These are phyloP conservation scores for Hymenoscyphus salicellus DNA, from an alignment of 2,329 filamentous ascomycete species.

Conservation along the genomic window DNA sequence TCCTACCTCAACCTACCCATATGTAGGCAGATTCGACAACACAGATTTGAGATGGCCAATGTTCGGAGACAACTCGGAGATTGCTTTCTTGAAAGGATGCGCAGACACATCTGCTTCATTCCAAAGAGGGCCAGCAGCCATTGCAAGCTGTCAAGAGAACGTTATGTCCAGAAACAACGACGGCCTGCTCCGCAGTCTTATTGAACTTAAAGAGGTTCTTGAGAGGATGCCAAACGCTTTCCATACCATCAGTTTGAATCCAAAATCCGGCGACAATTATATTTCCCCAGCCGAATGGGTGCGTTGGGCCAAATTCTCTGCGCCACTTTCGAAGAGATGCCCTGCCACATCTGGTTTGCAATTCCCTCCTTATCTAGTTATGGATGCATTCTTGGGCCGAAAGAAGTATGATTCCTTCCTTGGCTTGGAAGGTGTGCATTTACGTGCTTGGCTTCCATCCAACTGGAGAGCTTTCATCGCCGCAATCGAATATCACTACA, in stretches of 20 bases:
- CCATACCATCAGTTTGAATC: constrained; percentile 53
- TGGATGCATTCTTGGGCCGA: constrained; percentile 54
- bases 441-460: constrained; percentile 52
- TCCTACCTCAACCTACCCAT: constrained; percentile 47
- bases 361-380: constrained; percentile 52
- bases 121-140: constrained; percentile 50
- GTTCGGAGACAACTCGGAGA: constrained; percentile 51
- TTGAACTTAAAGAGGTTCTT: constrained; percentile 51
- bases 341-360: constrained; percentile 51
- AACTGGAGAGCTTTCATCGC: constrained; percentile 55
- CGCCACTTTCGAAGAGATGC: constrained; percentile 49
- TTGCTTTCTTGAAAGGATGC: constrained; percentile 48
- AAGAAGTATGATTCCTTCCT: constrained; percentile 52
- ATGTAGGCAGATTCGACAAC: constrained; percentile 51
- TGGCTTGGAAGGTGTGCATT: constrained; percentile 50
- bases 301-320: constrained; percentile 48
- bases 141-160: constrained; percentile 52
- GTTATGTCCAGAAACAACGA: constrained; percentile 54
- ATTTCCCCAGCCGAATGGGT: constrained; percentile 49
- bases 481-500: constrained; percentile 53
- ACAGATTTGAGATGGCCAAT: constrained; percentile 53
- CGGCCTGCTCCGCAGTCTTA: constrained; percentile 48
- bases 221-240: constrained; percentile 54
- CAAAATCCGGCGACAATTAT: constrained; percentile 50
- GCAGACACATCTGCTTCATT: constrained; percentile 41